A percentile compares a stretch with the other conserved stretches of the same genome.
phyloP scores from a whole-genome alignment of 169 alveolate genomes.

The Plasmodium reichenowi region DNA sequence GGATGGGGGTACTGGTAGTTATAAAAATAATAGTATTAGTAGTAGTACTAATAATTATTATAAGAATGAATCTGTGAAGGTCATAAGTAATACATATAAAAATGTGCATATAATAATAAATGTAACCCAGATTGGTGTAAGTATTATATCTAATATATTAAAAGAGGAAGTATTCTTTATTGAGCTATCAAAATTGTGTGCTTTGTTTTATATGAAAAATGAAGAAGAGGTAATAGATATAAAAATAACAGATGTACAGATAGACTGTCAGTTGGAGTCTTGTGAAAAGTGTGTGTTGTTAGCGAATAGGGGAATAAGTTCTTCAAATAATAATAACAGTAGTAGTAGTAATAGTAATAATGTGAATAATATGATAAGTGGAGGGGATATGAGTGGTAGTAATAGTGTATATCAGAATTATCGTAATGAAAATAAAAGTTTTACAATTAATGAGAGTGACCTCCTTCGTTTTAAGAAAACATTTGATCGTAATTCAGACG shows the following conservation, averaged over 20 bases:
- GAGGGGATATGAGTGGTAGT: constrained; percentile 24
- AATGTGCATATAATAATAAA: constrained; percentile 78
- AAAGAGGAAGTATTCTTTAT: constrained; percentile 89
- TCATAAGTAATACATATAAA: constrained; percentile 53
- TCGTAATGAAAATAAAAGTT: background rate
- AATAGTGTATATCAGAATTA: constrained; percentile 14
- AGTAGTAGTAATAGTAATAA: background rate
- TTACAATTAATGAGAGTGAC: background rate
- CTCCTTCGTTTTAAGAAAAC: background rate
- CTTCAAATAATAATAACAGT: background rate
- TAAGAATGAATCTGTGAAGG: constrained; percentile 34
- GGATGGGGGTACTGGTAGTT: constrained; percentile 3
- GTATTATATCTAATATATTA: constrained; percentile 85
- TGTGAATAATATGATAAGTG: constrained; percentile 1
- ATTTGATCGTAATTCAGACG: constrained; percentile 3
- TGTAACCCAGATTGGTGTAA: constrained; percentile 86
- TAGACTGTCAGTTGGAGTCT: constrained; percentile 87
- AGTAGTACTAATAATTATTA: background rate
- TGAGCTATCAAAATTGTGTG: constrained; percentile 85
- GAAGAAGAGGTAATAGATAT: constrained; percentile 87
- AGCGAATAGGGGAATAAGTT: constrained; percentile 80
- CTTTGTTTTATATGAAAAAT: constrained; percentile 84
- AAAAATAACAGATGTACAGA: constrained; percentile 86
- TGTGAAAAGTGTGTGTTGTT: constrained; percentile 80
- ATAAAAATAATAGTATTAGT: background rate